These are phyloP conservation scores for Sanguinoderma infundibulare DNA, from an alignment of 1,284 basidiomycete species.

Conservation along the genomic window DNA sequence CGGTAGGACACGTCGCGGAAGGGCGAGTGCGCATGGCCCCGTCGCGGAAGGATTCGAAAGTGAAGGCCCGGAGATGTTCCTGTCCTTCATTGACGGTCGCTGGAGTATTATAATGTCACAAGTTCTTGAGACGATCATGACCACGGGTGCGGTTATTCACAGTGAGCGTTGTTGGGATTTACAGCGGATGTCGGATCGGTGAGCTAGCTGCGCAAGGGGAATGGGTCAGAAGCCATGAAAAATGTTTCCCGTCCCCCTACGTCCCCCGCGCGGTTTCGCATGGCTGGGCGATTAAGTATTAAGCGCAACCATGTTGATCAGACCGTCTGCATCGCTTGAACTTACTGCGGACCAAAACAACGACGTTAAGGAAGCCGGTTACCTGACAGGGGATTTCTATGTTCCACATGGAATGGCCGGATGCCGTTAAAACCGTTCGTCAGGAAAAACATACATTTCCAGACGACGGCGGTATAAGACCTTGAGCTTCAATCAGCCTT, in stretches of 20 bases:
- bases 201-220: not conserved
- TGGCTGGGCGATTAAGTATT: not conserved
- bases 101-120: slow-evolving; percentile 1
- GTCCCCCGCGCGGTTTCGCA: no score
- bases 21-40: not conserved
- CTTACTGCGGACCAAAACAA: no score
- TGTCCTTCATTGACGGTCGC: slow-evolving; percentile 24
- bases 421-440: no score
- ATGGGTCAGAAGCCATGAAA: not conserved
- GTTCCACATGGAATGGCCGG: no score
- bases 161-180: not conserved
- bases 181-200: slow-evolving; percentile 21
- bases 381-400: no score
- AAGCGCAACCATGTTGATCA: not conserved
- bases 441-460: no score
- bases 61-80: slow-evolving; percentile 2
- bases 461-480: no score
- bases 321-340: no score
- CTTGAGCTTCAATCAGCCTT: no score
- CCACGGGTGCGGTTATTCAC: slow-evolving; percentile 8
- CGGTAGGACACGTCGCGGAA: not conserved
- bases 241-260: not conserved
- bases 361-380: no score
- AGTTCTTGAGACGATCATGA: slow-evolving; percentile 17
- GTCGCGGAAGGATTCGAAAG: slow-evolving; percentile 6